Evolutionary conservation across 2,329 filamentous ascomycete genomes (phyloP), one percentile per base, ranked within the genome.

Genomic region (Ceratocystiopsis sp.): DNA sequence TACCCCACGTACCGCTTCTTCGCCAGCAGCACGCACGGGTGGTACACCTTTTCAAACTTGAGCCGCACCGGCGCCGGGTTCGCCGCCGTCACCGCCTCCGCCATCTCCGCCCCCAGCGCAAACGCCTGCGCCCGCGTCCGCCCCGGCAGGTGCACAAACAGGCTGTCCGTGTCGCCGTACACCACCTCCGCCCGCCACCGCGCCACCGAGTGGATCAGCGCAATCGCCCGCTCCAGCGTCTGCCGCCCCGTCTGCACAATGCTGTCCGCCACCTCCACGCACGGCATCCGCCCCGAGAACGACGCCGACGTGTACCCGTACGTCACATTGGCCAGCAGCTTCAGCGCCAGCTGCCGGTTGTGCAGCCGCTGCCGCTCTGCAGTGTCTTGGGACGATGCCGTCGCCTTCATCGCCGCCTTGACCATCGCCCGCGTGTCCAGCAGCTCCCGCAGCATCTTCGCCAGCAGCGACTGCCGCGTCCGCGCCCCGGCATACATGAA

Each of bases 1-100:
- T 94, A 95, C 7, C 93, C 93, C 4, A 96, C 93, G 53, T 98
- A 98, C 44, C 91, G 81, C 57, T 98, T 98, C 65, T 98, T 98
- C 16, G 93, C 86, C 0, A 98, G 71, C 5, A 98, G 69, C 0
- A 96, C 78, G 56, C 89, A 96, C 0, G 93, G 91, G 49, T 93
- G 83, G 59, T 98, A 98, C 2, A 98, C 89, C 53, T 98, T 98
- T 58, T 98, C 91, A 52, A 98, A 95, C 57, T 96, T 96, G 49
- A 98, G 78, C 61, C 94, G 96, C 51, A 98, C 68, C 0, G 91
- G 91, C 1, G 80, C 75, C 2, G 91, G 93, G 54, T 95, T 98
- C 65, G 83, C 80, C 43, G 84, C 73, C 0, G 91, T 96, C 45
- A 98, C 76, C 14, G 80, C 78, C 54, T 82, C 75, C 33, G 87